Evolutionary conservation across 352 stramenopile genomes (phyloP).

Genomic region (Phytophthora citrophthora): DNA sequence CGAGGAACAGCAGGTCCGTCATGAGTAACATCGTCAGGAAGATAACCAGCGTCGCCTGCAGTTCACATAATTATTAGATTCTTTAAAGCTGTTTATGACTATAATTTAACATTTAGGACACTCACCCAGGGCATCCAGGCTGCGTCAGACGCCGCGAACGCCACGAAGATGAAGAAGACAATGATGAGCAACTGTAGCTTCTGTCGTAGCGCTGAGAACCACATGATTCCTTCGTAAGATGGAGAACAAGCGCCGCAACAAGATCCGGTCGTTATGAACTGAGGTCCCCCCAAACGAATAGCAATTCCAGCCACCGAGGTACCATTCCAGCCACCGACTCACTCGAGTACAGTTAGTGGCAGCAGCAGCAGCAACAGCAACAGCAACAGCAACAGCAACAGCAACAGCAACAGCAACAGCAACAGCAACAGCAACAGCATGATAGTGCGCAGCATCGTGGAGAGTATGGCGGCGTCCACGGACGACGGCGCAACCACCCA

Average conservation of each 20-base stretch:
- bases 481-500: constrained; percentile 4
- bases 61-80: neutral
- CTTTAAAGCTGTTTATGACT: neutral
- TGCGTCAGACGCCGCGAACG: constrained; percentile 74
- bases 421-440: constrained; percentile 30
- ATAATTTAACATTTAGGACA: constrained; percentile 6
- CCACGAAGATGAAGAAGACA: constrained; percentile 83
- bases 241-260: constrained; percentile 8
- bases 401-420: no score
- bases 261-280: constrained; percentile 26
- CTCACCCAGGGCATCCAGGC: constrained; percentile 87
- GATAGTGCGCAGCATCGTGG: constrained; percentile 42
- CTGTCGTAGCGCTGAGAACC: constrained; percentile 80
- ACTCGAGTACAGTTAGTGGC: constrained; percentile 7
- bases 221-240: constrained; percentile 43
- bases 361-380: no score
- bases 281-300: neutral
- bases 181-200: constrained; percentile 83
- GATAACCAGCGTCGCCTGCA: constrained; percentile 75
- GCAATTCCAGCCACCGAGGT: no score
- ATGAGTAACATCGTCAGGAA: constrained; percentile 79
- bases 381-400: no score
- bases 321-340: constrained; percentile 34
- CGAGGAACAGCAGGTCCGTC: constrained; percentile 77
- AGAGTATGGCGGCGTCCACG: constrained; percentile 25